Conservation (phyloP, 345 rosid genomes). For the Durio zibethinus region DNA sequence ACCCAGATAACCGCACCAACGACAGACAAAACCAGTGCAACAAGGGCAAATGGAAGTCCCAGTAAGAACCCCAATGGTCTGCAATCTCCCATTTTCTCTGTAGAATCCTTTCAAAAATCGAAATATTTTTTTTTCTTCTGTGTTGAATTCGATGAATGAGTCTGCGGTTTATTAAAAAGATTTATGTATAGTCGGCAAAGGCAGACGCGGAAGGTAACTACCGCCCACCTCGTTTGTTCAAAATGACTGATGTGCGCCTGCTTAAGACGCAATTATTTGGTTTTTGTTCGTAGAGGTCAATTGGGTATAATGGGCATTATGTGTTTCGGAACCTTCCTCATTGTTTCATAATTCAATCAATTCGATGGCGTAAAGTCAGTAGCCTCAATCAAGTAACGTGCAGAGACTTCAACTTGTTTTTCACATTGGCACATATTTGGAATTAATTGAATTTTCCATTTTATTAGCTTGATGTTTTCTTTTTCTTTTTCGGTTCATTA, state of each 20-base stretch:
- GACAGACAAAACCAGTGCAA: slow-evolving; percentile 59
- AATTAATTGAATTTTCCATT: background rate
- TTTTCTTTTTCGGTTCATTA: background rate
- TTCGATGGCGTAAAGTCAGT: background rate
- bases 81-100: slow-evolving; percentile 54
- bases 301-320: background rate
- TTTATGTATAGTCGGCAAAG: background rate
- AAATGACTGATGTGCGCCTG: slow-evolving; percentile 14
- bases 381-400: background rate
- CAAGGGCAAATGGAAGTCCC: slow-evolving; percentile 74
- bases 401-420: background rate
- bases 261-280: background rate
- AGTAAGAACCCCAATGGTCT: slow-evolving; percentile 78
- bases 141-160: background rate
- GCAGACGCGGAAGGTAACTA: slow-evolving; percentile 13
- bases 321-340: background rate
- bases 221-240: background rate
- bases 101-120: background rate
- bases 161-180: background rate
- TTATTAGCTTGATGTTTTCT: background rate
- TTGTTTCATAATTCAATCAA: background rate
- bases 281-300: background rate
- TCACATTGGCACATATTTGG: background rate
- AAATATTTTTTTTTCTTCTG: too few species aligned
- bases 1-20: slow-evolving; percentile 74